A percentile compares a stretch with the other conserved stretches of the same genome.
These are phyloP conservation scores for Pythium aphanidermatum DNA, from an alignment of 352 stramenopile genomes.

Conservation along the genomic window DNA sequence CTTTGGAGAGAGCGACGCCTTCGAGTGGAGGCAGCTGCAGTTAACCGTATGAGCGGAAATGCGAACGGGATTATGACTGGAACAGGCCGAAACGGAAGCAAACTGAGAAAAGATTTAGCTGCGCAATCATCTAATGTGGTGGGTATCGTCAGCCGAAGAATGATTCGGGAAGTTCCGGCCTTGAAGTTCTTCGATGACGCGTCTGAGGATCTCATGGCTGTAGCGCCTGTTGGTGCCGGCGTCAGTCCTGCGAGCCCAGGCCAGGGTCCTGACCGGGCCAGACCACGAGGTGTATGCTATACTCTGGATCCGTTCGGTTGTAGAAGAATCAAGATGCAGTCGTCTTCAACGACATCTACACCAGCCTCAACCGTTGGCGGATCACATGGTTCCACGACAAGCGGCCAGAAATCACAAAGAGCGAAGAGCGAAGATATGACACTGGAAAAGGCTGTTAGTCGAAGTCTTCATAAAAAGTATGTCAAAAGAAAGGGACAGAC, in stretches of 20 bases:
- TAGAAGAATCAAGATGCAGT: slow-evolving; percentile 69
- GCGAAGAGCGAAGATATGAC: slow-evolving; percentile 31
- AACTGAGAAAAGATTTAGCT: slow-evolving; percentile 44
- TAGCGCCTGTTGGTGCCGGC: too few relatives aligned
- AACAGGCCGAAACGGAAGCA: slow-evolving; percentile 25
- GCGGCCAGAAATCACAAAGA: slow-evolving; percentile 18
- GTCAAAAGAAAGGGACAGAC: slow-evolving; percentile 14
- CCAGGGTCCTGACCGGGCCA: slow-evolving; percentile 4
- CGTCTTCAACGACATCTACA: slow-evolving; percentile 11
- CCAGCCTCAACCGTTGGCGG: neutral
- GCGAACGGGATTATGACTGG: slow-evolving; percentile 12
- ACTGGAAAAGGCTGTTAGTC: slow-evolving; percentile 48
- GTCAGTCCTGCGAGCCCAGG: neutral
- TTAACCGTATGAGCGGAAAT: slow-evolving; percentile 45
- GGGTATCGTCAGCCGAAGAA: slow-evolving; percentile 62
- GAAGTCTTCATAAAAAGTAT: slow-evolving; percentile 55
- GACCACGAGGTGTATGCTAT: slow-evolving; percentile 63
- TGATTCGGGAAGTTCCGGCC: slow-evolving; percentile 66
- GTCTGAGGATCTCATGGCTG: too few relatives aligned
- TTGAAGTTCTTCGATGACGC: slow-evolving; percentile 77
- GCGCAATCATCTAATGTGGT: slow-evolving; percentile 64
- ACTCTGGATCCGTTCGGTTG: slow-evolving; percentile 55
- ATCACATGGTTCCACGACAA: too few relatives aligned
- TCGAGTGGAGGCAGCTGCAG: slow-evolving; percentile 33
- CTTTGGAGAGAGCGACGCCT: slow-evolving; percentile 56